These are phyloP conservation scores for Chlorella vulgaris DNA, from an alignment of 139 green algal species.

Conservation along the genomic window DNA sequence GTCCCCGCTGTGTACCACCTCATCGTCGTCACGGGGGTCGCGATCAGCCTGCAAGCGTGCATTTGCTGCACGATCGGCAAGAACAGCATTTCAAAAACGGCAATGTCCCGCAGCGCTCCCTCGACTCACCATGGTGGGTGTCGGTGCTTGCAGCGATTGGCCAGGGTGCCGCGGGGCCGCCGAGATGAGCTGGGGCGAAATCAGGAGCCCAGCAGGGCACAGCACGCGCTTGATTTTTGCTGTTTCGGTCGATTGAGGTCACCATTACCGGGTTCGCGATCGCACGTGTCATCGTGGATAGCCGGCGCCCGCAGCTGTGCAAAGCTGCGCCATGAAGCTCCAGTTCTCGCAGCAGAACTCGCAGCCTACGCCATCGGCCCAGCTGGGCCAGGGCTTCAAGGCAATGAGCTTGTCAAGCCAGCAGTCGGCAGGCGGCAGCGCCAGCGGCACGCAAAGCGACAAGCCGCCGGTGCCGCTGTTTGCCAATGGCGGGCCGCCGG, in stretches of 20 bases:
- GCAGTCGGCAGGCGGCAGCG: neutral
- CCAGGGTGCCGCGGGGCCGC: too few relatives aligned
- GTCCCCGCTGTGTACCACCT: constrained; percentile 21
- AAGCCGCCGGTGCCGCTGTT: constrained; percentile 32
- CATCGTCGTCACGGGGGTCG: constrained; percentile 27
- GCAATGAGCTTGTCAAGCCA: constrained; percentile 33
- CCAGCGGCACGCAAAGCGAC: neutral
- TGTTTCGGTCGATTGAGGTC: too few relatives aligned
- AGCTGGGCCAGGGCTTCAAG: constrained; percentile 33
- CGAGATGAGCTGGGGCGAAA: too few relatives aligned
- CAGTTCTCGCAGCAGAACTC: constrained; percentile 3
- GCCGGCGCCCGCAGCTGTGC: too few relatives aligned
- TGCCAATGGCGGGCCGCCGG: neutral
- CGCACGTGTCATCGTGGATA: too few relatives aligned
- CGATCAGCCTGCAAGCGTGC: constrained; percentile 31
- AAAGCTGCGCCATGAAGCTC: constrained; percentile 4
- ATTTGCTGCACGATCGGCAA: neutral
- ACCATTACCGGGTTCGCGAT: too few relatives aligned
- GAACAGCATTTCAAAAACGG: too few relatives aligned
- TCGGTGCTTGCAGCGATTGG: neutral
- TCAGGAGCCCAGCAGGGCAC: neutral
- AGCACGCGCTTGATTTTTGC: neutral
- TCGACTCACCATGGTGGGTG: constrained; percentile 1
- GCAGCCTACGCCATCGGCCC: constrained; percentile 19
- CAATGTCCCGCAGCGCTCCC: too few relatives aligned